Percentiles rank a stretch among this genome's conserved stretches.
phyloP scores from a whole-genome alignment of 2,329 filamentous ascomycete species.

The Apiospora kogelbergensis region DNA sequence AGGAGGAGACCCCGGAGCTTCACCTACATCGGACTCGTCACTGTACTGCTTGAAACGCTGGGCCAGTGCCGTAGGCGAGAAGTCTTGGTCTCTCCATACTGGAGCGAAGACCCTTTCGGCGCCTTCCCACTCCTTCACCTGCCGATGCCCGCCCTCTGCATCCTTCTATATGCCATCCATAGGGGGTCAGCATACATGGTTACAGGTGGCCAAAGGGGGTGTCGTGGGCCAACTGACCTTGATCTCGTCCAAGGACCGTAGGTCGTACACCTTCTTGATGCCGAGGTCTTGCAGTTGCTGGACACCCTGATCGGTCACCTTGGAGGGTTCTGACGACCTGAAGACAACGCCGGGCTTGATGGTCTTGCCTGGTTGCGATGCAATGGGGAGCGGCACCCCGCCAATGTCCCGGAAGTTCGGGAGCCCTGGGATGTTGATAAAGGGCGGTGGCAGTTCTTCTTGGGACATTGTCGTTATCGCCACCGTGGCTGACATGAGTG shows the following conservation, averaged over 20 bases:
- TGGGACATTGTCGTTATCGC: constrained; percentile 47
- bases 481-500: constrained; percentile 9
- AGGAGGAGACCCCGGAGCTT: neutral
- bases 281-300: constrained; percentile 52
- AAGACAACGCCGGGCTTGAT: constrained; percentile 59
- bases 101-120: constrained; percentile 57
- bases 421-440: constrained; percentile 55
- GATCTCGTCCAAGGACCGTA: constrained; percentile 50
- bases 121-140: constrained; percentile 47
- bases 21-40: constrained; percentile 30
- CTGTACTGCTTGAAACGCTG: constrained; percentile 57
- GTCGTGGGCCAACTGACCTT: constrained; percentile 31
- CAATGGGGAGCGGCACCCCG: constrained; percentile 47
- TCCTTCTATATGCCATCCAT: constrained; percentile 31
- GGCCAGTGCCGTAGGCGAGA: constrained; percentile 56
- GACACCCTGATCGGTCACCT: constrained; percentile 54
- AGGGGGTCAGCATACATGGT: neutral
- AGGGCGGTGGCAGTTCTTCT: constrained; percentile 38
- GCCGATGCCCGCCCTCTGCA: constrained; percentile 28
- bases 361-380: constrained; percentile 31
- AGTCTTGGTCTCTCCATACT: constrained; percentile 59
- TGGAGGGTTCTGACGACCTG: constrained; percentile 67
- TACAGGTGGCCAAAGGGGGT: neutral
- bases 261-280: constrained; percentile 49
- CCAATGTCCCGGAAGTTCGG: constrained; percentile 70